Percentiles rank a stretch among this genome's conserved stretches.
These are phyloP conservation scores for Taxawa tesnikishii DNA, from an alignment of 2,329 filamentous ascomycete genomes.

Conservation along the genomic window DNA sequence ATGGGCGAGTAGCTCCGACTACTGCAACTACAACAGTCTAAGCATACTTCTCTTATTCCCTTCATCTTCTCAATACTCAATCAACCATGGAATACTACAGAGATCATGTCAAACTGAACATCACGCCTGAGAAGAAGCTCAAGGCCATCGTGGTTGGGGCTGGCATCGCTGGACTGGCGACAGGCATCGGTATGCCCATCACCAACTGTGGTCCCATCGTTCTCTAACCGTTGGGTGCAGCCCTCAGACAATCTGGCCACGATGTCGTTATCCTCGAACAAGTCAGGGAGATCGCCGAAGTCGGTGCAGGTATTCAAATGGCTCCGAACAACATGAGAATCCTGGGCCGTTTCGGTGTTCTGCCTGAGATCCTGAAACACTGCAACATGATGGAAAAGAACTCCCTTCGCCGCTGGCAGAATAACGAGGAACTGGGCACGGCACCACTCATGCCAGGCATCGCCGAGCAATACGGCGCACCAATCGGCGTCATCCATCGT, in stretches of 20 bases:
- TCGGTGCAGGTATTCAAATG: slow-evolving; percentile 38
- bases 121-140: slow-evolving; percentile 6
- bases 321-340: slow-evolving; percentile 34
- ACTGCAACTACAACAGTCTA: no score
- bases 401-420: slow-evolving; percentile 8
- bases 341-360: slow-evolving; percentile 35
- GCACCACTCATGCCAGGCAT: slow-evolving; percentile 8
- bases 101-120: slow-evolving; percentile 2
- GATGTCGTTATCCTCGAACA: slow-evolving; percentile 34
- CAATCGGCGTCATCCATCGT: slow-evolving; percentile 42
- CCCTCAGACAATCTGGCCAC: slow-evolving; percentile 31
- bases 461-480: slow-evolving; percentile 18
- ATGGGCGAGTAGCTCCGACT: no score
- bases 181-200: slow-evolving; percentile 22
- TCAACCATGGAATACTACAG: slow-evolving; percentile 6
- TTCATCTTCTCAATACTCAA: not conserved
- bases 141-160: slow-evolving; percentile 41
- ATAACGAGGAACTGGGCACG: slow-evolving; percentile 7
- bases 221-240: slow-evolving; percentile 4
- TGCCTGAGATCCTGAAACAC: slow-evolving; percentile 22
- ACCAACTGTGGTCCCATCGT: not conserved
- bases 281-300: slow-evolving; percentile 32
- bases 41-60: not conserved
- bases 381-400: slow-evolving; percentile 23
- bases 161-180: slow-evolving; percentile 39